These are phyloP conservation scores for Pseudocercospora cruenta DNA, from an alignment of 2,329 filamentous ascomycete species.

Conservation along the genomic window DNA sequence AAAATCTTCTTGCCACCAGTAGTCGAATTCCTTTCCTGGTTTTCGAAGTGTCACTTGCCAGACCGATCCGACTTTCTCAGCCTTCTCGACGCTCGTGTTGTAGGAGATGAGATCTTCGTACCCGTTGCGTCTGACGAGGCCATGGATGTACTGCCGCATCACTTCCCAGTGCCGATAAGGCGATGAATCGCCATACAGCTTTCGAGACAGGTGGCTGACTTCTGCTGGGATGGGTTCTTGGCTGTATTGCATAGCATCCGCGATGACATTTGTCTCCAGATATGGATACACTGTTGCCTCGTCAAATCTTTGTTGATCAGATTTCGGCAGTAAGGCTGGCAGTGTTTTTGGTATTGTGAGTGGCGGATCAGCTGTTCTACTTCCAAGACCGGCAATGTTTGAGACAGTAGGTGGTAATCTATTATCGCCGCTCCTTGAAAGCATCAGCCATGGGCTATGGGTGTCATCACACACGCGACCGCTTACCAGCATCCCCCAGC, in stretches of 20 bases:
- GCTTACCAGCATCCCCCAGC: conserved; percentile 64
- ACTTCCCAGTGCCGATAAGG: conserved; percentile 66
- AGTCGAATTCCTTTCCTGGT: conserved; percentile 44
- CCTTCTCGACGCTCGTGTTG: conserved; percentile 65
- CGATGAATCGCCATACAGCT: conserved; percentile 59
- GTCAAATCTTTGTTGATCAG: conserved; percentile 53
- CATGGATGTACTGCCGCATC: conserved; percentile 59
- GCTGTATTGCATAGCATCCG: conserved; percentile 63
- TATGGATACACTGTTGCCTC: conserved; percentile 66
- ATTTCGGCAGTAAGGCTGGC: conserved; percentile 51
- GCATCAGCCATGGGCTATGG: neutral
- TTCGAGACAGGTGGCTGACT: conserved; percentile 47
- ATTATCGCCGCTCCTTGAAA: conserved; percentile 9
- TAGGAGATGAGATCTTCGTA: conserved; percentile 59
- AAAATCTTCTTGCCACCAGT: conserved; percentile 67
- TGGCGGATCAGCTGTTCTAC: conserved; percentile 15
- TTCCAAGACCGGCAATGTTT: neutral
- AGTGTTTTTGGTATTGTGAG: conserved; percentile 50
- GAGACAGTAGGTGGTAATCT: conserved; percentile 6
- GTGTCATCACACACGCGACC: neutral
- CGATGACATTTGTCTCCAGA: conserved; percentile 68
- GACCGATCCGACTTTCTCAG: conserved; percentile 48
- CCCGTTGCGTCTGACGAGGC: conserved; percentile 56
- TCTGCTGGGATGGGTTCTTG: conserved; percentile 58
- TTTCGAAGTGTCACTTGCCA: conserved; percentile 27